phyloP scores from a whole-genome alignment of 768 basidiomycete species.

The Tulasnella calospora region DNA sequence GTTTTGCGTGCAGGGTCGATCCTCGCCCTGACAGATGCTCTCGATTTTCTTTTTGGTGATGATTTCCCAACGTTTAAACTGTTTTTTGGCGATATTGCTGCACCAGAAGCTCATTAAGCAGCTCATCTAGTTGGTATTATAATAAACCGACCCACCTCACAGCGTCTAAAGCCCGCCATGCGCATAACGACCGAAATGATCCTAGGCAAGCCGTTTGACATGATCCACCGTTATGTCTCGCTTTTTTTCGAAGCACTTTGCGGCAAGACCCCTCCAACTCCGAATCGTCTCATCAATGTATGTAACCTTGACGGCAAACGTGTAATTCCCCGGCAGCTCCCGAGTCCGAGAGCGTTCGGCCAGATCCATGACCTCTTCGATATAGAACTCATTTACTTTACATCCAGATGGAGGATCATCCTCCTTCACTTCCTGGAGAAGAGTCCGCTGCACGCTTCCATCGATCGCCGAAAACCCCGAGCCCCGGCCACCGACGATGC shows the following conservation, averaged over 20 bases:
- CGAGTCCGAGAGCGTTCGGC: constrained; percentile 54
- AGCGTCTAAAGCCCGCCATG: neutral
- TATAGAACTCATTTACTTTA: constrained; percentile 37
- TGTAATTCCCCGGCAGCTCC: constrained; percentile 61
- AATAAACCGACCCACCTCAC: neutral
- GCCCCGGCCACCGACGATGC: too few relatives aligned
- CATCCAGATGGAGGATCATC: neutral
- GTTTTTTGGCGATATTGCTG: neutral
- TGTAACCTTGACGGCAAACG: constrained; percentile 48
- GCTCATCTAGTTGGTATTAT: neutral
- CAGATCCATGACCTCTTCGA: constrained; percentile 29
- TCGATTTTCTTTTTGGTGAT: constrained; percentile 9
- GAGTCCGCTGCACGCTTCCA: neutral
- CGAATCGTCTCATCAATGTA: neutral
- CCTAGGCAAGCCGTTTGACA: constrained; percentile 47
- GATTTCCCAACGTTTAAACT: neutral
- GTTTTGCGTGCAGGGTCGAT: constrained; percentile 18
- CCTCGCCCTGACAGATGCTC: constrained; percentile 6
- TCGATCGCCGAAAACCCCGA: neutral
- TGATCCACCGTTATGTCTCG: constrained; percentile 53
- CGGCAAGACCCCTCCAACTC: neutral
- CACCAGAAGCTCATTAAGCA: too few relatives aligned
- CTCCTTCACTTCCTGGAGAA: neutral
- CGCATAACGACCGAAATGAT: constrained; percentile 25
- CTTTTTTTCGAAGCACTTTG: constrained; percentile 39